phyloP scores from a whole-genome alignment of 257 asterid genomes.

The Thymus quinquecostatus region DNA sequence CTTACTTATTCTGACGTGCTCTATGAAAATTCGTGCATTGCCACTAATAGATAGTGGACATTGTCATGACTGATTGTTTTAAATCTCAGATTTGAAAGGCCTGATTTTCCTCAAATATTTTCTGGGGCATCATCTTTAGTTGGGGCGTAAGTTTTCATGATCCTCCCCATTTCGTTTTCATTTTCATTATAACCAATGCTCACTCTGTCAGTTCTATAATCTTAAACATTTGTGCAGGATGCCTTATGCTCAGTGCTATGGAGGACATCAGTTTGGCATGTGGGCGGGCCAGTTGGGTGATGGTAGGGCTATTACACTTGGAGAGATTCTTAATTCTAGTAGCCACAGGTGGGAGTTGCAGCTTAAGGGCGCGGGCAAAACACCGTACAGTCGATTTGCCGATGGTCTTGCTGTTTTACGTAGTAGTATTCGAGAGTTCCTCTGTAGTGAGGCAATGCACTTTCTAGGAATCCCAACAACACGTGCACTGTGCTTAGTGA shows the following conservation, averaged over 20 bases:
- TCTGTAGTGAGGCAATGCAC: conserved; percentile 99
- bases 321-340: conserved; percentile 82
- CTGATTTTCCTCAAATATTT: conserved; percentile 76
- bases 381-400: conserved; percentile 99
- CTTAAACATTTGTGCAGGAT: conserved; percentile 40
- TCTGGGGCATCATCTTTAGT: conserved; percentile 73
- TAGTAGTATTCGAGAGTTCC: conserved; percentile 94
- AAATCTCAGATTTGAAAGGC: conserved; percentile 78
- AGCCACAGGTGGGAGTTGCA: conserved; percentile 92
- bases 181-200: background rate
- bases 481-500: conserved; percentile 92
- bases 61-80: conserved; percentile 34
- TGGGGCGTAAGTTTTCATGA: conserved; percentile 67
- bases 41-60: conserved; percentile 18
- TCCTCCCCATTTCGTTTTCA: background rate
- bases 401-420: conserved; percentile 98
- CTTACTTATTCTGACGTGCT: conserved; percentile 10
- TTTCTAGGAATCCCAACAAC: conserved; percentile 95
- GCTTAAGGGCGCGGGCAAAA: conserved; percentile 96
- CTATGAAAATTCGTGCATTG: conserved; percentile 23
- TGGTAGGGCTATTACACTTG: conserved; percentile 94
- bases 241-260: conserved; percentile 94
- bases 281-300: conserved; percentile 99
- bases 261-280: conserved; percentile 98
- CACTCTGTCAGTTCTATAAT: conserved; percentile 10